Evolutionary conservation across 1,284 basidiomycete genomes (phyloP), one percentile per base, ranked within the genome.

Genomic region (Coriolopsis trogii): DNA sequence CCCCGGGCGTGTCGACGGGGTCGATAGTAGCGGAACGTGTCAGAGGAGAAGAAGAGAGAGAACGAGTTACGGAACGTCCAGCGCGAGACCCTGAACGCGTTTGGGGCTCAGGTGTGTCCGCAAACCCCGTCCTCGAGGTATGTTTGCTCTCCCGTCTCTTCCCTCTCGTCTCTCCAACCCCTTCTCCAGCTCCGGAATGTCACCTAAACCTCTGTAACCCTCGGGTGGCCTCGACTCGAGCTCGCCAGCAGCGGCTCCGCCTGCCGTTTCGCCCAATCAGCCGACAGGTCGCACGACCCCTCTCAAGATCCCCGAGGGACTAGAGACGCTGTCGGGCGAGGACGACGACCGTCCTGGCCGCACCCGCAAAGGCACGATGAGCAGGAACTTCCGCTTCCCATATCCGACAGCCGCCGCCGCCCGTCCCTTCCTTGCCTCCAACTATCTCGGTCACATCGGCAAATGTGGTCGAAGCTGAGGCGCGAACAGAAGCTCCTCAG

Each of bases 11-110:
- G 1, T 86, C 89, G 3, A 85, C 94, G 0, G 95, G 95, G 8
- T 96, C 93, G n/a, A 97, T 98, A 61, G 91, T 98, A 91, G 58
- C 85, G 93, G 56, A 96, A 98, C 68, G 70, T 84, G 25, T 67
- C 77, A 0, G 93, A 95, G 57, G 95, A 98, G 70, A 82, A 87
- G 63, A 81, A 84, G 58, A 81, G 93, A 53, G 87, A 92, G 59
- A 70, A 76, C 3, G 86, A 90, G 20, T 97, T 98, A 67, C 89
- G 85, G 86, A 70, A 79, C 2, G 75, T 98, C 36, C 95, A 98
- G 69, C 75, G 82, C 24, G 77, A 85, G 15, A 95, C 98, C 48
- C 65, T 94, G 23, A 73, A 85, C 8, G 80, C 80, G 25, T 97
- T 87, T 70, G 93, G 93, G 8, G 71, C 79, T 1, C 65, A 72